Evolutionary conservation across 2,329 filamentous ascomycete species (phyloP).

Genomic region (Hypomyces rosellus): DNA sequence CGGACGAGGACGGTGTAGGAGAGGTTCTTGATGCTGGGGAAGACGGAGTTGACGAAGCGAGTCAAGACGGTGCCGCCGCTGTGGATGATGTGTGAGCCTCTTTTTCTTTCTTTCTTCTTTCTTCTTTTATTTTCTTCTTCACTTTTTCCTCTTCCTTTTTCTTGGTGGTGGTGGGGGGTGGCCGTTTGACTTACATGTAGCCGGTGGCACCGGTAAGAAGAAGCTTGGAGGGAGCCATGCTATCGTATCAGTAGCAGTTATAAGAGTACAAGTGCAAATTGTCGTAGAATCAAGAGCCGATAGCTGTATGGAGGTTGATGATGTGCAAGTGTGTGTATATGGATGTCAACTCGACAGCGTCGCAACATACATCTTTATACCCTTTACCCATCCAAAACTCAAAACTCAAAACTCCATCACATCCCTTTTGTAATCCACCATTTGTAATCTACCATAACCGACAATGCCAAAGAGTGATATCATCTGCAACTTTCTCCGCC

Average conservation of each 20-base stretch:
- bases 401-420: no score
- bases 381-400: no score
- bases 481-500: neutral
- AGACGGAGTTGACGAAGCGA: constrained; percentile 16
- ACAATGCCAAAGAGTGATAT: no score
- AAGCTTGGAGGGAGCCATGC: constrained; percentile 17
- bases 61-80: constrained; percentile 22
- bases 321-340: neutral
- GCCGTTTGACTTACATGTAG: constrained; percentile 17
- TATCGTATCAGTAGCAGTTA: neutral
- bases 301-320: no score
- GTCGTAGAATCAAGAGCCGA: no score
- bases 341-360: neutral
- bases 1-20: constrained; percentile 21
- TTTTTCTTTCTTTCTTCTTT: neutral
- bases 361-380: no score
- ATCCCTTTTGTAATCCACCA: no score
- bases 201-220: constrained; percentile 23
- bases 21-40: constrained; percentile 14
- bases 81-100: constrained; percentile 1
- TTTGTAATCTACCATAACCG: no score
- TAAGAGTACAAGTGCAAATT: no score
- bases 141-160: neutral
- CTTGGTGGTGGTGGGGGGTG: no score
- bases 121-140: no score